Percentiles rank a stretch among this genome's conserved stretches.
Conservation (phyloP, 139 green algal genomes). For the Desmodesmus armatus region DNA sequence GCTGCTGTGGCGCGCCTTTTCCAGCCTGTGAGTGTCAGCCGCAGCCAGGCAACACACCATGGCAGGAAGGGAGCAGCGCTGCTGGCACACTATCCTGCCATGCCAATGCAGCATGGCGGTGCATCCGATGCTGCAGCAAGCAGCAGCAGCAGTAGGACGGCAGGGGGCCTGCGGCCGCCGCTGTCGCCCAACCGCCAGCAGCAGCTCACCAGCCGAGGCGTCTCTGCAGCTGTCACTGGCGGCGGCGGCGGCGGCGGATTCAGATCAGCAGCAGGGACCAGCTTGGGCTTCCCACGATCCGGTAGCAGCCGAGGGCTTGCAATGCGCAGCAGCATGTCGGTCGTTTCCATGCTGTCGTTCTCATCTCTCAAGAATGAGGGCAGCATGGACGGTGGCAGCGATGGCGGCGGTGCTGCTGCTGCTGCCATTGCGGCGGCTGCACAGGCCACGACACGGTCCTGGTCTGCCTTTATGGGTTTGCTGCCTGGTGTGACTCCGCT, state of each 20-base stretch:
- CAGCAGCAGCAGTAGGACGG: neutral
- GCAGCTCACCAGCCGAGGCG: neutral
- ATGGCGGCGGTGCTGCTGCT: neutral
- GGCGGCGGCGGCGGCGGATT: neutral
- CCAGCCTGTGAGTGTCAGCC: slow-evolving; percentile 38
- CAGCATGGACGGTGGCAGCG: neutral
- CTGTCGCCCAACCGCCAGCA: slow-evolving; percentile 8
- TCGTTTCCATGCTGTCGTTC: slow-evolving; percentile 53
- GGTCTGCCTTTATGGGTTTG: slow-evolving; percentile 49
- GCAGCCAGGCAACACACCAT: neutral
- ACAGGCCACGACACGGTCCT: slow-evolving; percentile 34
- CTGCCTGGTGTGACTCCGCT: slow-evolving; percentile 52
- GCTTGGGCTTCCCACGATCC: neutral
- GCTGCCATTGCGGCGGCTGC: neutral
- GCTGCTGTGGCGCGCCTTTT: slow-evolving; percentile 42
- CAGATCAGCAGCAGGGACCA: neutral
- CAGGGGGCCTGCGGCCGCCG: neutral
- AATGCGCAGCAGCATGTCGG: slow-evolving; percentile 50
- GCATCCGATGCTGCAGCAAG: slow-evolving; percentile 9
- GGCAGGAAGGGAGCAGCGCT: slow-evolving; percentile 17
- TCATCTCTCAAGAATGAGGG: slow-evolving; percentile 25
- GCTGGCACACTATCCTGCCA: slow-evolving; percentile 43
- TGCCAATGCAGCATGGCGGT: neutral
- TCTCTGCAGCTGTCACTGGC: neutral
- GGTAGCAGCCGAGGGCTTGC: neutral